phyloP scores from a whole-genome alignment of 176 grass and related monocot species.

The Musa itinerans region DNA sequence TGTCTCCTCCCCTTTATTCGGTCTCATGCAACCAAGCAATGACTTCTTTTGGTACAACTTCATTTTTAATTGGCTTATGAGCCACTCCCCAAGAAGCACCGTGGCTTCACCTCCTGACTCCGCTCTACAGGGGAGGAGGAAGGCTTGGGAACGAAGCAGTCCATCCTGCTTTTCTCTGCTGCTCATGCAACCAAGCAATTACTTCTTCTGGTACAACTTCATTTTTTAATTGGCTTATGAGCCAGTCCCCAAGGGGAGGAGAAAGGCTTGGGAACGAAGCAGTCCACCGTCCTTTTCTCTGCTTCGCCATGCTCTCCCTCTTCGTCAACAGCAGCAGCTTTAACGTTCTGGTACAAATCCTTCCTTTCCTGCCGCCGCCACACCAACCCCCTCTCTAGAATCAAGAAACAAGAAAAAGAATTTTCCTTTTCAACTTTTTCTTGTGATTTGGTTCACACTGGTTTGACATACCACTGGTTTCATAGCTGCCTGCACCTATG shows the following conservation, averaged over 20 bases:
- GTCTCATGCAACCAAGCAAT: no score
- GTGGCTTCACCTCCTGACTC: neutral
- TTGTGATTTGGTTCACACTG: neutral
- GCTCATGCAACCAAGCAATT: no score
- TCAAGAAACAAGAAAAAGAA: no score
- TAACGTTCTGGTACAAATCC: neutral
- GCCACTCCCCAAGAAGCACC: no score
- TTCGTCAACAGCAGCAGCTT: neutral
- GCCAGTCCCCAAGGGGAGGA: no score
- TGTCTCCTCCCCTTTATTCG: no score
- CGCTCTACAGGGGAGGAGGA: neutral
- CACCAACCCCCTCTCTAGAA: neutral
- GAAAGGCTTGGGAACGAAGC: neutral
- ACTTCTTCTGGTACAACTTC: no score
- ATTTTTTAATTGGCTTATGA: no score
- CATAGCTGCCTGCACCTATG: neutral
- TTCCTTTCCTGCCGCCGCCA: neutral
- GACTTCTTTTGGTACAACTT: no score
- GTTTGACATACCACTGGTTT: neutral
- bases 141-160: neutral
- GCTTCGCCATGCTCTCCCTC: neutral
- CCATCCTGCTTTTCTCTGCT: no score
- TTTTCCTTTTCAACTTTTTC: neutral
- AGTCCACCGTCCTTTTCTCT: no score
- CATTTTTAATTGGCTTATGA: no score